Evolutionary conservation across 179 eudicot species (phyloP), one percentile per base, ranked within the genome.

Genomic region (Gypsophila paniculata): DNA sequence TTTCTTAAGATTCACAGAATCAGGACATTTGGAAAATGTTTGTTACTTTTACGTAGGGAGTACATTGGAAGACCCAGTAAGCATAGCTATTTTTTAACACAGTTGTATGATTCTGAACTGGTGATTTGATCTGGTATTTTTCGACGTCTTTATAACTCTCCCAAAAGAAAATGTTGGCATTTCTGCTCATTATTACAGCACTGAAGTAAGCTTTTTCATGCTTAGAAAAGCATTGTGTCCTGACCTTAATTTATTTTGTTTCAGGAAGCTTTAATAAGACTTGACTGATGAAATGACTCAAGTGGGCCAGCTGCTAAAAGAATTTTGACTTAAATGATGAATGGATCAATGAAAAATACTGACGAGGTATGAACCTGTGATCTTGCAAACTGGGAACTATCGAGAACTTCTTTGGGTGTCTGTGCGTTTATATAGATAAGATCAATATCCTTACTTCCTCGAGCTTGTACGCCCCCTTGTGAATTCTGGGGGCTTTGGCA

Each of bases 271-370:
- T 76, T 97, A 91, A 77, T 96, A 93, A 72, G 91, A 91, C 79
- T 85, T 91, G 86, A 89, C 97, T 9, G 91, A 93, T 81, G 98
- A 93, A 81, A 91, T 91, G 98, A 96, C 87, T 74, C 87, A 71
- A 34, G 82, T 91, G 83, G 97, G 96, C 26, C 84, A 77, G 15
- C 93, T 89, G 76, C 86, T 93, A 17, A 93, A 93, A 85, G 93
- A 91, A 81, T 86, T 88, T 39, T 91, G 97, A 79, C 88, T 87
- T 0, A 29, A 29, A 29, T 82, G 86, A 89, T 89, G 90, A 89
- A 80, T 74, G 87, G 84, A 67, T 93, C 98, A 32, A 26, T 91
- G 70, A 81, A 85, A 77, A 86, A 84, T 74, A 88, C 93, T 62
- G 96, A 86, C 77, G 89, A 89, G 80, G 98, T 93, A 80, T 77